A percentile compares a stretch with the other conserved stretches of the same genome.
phyloP scores from a whole-genome alignment of 345 rosid genomes.

The Boechera divaricarpa region DNA sequence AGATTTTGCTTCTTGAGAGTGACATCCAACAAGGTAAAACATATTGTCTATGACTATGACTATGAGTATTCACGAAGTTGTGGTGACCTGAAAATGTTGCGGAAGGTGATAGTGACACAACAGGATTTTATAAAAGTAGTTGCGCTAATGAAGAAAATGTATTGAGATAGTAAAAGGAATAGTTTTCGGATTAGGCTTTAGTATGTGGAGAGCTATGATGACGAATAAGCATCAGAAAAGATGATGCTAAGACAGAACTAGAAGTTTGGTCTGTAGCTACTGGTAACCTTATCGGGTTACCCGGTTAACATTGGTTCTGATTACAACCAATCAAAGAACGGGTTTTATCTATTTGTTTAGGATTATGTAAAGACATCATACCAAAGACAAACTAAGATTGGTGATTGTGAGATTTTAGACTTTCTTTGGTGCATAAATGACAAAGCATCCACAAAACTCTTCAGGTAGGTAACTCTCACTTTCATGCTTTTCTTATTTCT shows the following conservation, averaged over 20 bases:
- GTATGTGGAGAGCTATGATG: conserved; percentile 2
- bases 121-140: background rate
- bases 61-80: conserved; percentile 23
- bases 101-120: conserved; percentile 29
- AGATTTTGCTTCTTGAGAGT: conserved; percentile 18
- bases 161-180: conserved; percentile 28
- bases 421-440: conserved; percentile 33
- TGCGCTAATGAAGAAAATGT: conserved; percentile 21
- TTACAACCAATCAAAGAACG: conserved; percentile 12
- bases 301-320: conserved; percentile 4
- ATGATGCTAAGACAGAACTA: conserved; percentile 23
- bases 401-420: background rate
- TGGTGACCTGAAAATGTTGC: conserved; percentile 35
- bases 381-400: conserved; percentile 15
- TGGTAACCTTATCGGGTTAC: background rate
- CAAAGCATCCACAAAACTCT: conserved; percentile 36
- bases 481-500: conserved; percentile 30
- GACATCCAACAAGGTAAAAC: conserved; percentile 22
- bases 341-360: background rate
- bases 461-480: conserved; percentile 36
- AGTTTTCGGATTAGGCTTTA: background rate
- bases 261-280: conserved; percentile 22
- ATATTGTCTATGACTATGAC: background rate
- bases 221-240: conserved; percentile 18
- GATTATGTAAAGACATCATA: conserved; percentile 9